Evolutionary conservation across 345 rosid species (phyloP), one percentile per base, ranked within the genome.

Genomic region (Eucalyptus sideroxylon): DNA sequence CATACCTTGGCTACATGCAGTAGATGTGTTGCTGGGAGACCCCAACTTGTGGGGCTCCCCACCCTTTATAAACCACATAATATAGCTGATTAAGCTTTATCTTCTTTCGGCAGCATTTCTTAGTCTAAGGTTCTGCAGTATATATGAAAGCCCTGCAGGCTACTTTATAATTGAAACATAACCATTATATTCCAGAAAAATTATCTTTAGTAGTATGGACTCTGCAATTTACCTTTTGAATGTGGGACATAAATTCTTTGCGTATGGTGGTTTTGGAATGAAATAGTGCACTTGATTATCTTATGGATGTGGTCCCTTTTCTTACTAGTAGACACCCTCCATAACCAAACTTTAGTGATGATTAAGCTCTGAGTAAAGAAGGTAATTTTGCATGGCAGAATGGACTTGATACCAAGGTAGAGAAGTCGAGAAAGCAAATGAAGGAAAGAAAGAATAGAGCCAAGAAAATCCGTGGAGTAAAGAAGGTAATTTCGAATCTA

Each of bases 381-480:
- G 69, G 69, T 62, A 62, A 62, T 62, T 87, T 82, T 55, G 60
- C 69, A 60, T 65, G 85, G 77, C 91, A 94, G 95, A 94, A 94
- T 88, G 95, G 95, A 45, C 93, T 94, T 15, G 93, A 86, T 82
- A 92, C 93, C 14, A 94, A 94, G 92, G 87, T 92, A 16, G 95
- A 93, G 89, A 94, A 92, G 90, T 94, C 95, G 3, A 94, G 95
- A 90, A 94, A 94, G 88, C 95, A 94, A 65, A 15, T 94, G 94
- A 94, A 94, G 90, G 95, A 94, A 89, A 90, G 95, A 51, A 94
- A 94, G 93, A 94, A 94, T 89, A 88, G 95, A 37, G 86, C 95
- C 45, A 94, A 94, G 94, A 94, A 94, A 91, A 82, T 94, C 67
- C 95, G 95, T 2, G 95, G 95, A 67, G 93, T 94, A n/a, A 94